Conservation (phyloP, 805 yeast genomes). For the Metschnikowia kunwiensis region DNA sequence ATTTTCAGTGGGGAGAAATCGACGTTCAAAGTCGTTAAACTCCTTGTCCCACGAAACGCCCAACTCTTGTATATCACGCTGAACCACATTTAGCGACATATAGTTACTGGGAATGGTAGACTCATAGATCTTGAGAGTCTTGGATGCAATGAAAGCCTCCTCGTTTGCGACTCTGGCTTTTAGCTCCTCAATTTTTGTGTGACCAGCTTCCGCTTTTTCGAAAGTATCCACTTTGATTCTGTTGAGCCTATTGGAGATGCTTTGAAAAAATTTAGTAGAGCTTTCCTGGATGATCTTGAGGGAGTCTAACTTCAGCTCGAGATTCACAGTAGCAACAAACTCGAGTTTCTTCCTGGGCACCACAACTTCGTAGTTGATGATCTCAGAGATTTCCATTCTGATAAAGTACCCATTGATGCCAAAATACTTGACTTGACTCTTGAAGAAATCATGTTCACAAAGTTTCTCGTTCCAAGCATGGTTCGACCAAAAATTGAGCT, state of each 20-base stretch:
- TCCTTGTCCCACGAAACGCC: constrained; percentile 87
- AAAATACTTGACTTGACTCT: constrained; percentile 80
- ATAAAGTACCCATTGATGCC: constrained; percentile 77
- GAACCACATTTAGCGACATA: constrained; percentile 63
- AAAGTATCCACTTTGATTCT: constrained; percentile 75
- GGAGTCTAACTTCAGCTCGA: constrained; percentile 63
- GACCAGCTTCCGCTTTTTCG: constrained; percentile 69
- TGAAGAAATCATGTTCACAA: constrained; percentile 79
- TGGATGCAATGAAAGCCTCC: constrained; percentile 38
- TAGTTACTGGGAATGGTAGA: constrained; percentile 61
- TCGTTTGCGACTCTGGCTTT: constrained; percentile 54
- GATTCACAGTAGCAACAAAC: constrained; percentile 71
- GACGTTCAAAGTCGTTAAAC: constrained; percentile 73
- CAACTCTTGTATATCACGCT: constrained; percentile 71
- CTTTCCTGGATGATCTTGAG: constrained; percentile 52
- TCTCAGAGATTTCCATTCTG: constrained; percentile 68
- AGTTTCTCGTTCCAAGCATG: constrained; percentile 37
- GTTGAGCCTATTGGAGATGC: constrained; percentile 64
- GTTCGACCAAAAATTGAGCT: constrained; percentile 70
- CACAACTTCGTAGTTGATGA: constrained; percentile 74
- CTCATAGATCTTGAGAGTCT: constrained; percentile 52
- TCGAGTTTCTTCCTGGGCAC: constrained; percentile 70
- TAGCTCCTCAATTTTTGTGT: constrained; percentile 54
- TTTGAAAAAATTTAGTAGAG: constrained; percentile 61
- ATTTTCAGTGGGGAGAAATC: constrained; percentile 83